These are phyloP conservation scores for Henningerozyma blattae DNA, from an alignment of 805 yeast genomes.

Conservation along the genomic window DNA sequence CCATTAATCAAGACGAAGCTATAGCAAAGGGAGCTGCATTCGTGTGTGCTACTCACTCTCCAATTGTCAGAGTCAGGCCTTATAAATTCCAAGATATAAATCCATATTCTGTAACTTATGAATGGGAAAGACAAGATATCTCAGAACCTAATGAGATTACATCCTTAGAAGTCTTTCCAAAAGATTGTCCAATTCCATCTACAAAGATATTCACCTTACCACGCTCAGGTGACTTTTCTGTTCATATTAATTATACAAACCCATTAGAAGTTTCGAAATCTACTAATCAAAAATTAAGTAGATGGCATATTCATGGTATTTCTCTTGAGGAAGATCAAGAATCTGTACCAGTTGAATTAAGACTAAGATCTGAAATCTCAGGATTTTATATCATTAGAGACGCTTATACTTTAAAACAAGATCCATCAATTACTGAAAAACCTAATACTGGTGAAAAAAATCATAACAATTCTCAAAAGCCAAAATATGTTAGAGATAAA, in stretches of 20 bases:
- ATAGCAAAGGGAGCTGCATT: constrained; percentile 98
- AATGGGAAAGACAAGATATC: constrained; percentile 89
- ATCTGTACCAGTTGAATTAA: constrained; percentile 75
- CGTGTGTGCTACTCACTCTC: constrained; percentile 97
- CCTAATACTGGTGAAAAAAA: constrained; percentile 49
- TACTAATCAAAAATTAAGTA: constrained; percentile 52
- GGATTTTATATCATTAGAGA: constrained; percentile 90
- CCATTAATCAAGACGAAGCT: constrained; percentile 98
- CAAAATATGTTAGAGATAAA: constrained; percentile 87
- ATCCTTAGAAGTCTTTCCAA: constrained; percentile 85
- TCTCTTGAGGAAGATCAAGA: constrained; percentile 65
- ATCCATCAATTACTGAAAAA: constrained; percentile 57
- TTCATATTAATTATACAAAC: constrained; percentile 78
- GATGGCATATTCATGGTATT: constrained; percentile 83
- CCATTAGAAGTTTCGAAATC: constrained; percentile 62
- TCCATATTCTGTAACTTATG: constrained; percentile 84
- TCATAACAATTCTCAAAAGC: constrained; percentile 81
- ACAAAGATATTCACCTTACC: constrained; percentile 90
- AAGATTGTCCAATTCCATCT: constrained; percentile 84
- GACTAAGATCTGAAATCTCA: constrained; percentile 93
- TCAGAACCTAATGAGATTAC: constrained; percentile 52
- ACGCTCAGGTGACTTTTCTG: constrained; percentile 79
- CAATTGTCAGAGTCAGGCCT: constrained; percentile 96
- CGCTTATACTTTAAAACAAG: constrained; percentile 92
- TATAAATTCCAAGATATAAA: constrained; percentile 95